Evolutionary conservation across 2,329 filamentous ascomycete genomes (phyloP), one percentile per base, ranked within the genome.

Genomic region (Colletotrichum brevisporum): DNA sequence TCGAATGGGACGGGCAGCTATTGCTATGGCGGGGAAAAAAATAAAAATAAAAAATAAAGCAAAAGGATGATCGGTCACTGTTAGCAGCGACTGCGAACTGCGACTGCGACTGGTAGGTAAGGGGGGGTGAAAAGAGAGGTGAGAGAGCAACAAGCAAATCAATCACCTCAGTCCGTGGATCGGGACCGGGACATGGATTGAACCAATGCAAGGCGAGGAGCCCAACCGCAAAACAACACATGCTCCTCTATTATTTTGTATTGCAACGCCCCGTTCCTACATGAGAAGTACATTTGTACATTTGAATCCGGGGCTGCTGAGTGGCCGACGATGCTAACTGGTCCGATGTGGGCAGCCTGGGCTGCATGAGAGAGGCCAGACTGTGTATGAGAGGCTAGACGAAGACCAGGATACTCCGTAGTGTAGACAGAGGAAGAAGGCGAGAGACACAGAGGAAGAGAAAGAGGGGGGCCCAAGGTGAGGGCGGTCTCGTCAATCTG

Each of bases 401-500:
- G 18, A 41, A 36, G 21, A 51, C 27, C 18, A 45, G n/a, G 36
- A 18, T 15, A 18, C 27, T 18, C 27, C 16, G 54, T 26, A 41
- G 31, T 8, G 54, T 26, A 41, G 31, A 43, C 53, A 41, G 27
- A 27, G 45, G 50, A 52, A 39, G 60, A 43, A 24, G 41, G 53
- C 41, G 59, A 27, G 59, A 61, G 52, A 21, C 15, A 18, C 21
- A 48, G 36, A 50, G 53, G 53, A 47, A 60, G 24, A 59, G 55
- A 65, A 68, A 2, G 31, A 36, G 10, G 31, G 31, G 31, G 31
- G 31, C 8, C 8, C 8, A 9, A 31, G 9, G 27, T 8, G 31
- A 36, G 31, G 36, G 62, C 67, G 62, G 67, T 69, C 66, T 65
- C 61, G 62, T 69, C 55, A 64, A 51, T 41, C 51, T 55, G 62